phyloP scores from a whole-genome alignment of 2,329 filamentous ascomycete species.

The Niveomyces coronatus region DNA sequence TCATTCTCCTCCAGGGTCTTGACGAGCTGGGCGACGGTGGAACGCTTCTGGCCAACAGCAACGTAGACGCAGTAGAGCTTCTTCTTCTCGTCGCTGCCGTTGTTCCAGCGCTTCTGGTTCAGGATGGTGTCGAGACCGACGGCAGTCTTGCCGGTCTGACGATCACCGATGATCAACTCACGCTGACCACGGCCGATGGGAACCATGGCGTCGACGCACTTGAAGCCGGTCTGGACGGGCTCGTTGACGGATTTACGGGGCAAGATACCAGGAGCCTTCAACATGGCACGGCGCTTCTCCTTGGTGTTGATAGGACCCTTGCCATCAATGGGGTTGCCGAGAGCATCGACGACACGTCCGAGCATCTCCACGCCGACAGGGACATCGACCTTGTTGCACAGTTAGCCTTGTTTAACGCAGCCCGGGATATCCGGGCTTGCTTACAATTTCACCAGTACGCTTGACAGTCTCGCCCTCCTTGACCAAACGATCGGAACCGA shows the following conservation, averaged over 20 bases:
- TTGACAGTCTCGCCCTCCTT: constrained; percentile 99
- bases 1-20: constrained; percentile 99
- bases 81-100: constrained; percentile 74
- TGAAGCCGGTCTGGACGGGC: constrained; percentile 98
- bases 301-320: constrained; percentile 94
- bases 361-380: constrained; percentile 88
- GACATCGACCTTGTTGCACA: constrained; percentile 67
- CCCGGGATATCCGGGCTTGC: constrained; percentile 26
- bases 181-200: constrained; percentile 99
- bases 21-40: constrained; percentile 97
- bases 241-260: constrained; percentile 95
- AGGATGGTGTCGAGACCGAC: constrained; percentile 96
- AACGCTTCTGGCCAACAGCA: constrained; percentile 98
- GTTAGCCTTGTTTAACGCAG: constrained; percentile 1
- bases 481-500: constrained; percentile 99
- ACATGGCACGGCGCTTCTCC: constrained; percentile 89
- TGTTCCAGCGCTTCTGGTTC: constrained; percentile 99
- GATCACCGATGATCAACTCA: constrained; percentile 99
- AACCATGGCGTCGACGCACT: constrained; percentile 99
- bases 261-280: constrained; percentile 98
- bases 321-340: constrained; percentile 98
- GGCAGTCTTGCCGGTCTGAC: constrained; percentile 99
- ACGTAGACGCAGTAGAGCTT: constrained; percentile 99
- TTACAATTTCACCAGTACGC: constrained; percentile 98
- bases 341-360: constrained; percentile 95